phyloP scores from a whole-genome alignment of 208 protist genomes.

The Wallacemonas sp. region DNA sequence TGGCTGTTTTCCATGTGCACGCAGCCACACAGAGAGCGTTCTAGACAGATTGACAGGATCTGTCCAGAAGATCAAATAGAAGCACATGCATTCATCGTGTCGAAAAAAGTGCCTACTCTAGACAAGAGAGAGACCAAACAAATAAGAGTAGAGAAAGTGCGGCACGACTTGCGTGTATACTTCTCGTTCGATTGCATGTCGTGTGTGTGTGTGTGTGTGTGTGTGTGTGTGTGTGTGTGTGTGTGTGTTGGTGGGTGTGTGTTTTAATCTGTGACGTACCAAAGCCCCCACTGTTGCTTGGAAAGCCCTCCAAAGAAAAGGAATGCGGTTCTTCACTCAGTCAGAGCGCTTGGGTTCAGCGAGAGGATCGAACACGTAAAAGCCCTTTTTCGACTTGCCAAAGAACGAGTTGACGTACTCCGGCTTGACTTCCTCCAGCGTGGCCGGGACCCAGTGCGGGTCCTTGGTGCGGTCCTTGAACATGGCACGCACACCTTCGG shows the following conservation, averaged over 20 bases:
- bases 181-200: no score
- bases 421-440: constrained; percentile 30
- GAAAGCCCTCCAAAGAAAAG: not conserved
- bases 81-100: no score
- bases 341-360: not conserved
- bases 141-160: no score
- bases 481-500: constrained; percentile 44
- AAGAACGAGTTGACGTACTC: constrained; percentile 36
- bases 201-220: no score
- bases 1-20: no score
- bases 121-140: no score
- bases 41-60: no score
- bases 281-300: not conserved
- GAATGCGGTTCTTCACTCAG: not conserved
- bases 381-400: constrained; percentile 23
- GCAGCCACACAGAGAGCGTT: no score
- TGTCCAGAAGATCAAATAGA: no score
- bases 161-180: no score
- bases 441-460: constrained; percentile 40
- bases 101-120: no score
- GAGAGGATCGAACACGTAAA: constrained; percentile 23
- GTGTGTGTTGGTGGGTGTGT: not conserved
- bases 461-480: constrained; percentile 50
- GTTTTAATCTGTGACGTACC: constrained; percentile 6
- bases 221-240: no score